Evolutionary conservation across 2,329 filamentous ascomycete genomes (phyloP).

Genomic region (Xylariaceae sp.): DNA sequence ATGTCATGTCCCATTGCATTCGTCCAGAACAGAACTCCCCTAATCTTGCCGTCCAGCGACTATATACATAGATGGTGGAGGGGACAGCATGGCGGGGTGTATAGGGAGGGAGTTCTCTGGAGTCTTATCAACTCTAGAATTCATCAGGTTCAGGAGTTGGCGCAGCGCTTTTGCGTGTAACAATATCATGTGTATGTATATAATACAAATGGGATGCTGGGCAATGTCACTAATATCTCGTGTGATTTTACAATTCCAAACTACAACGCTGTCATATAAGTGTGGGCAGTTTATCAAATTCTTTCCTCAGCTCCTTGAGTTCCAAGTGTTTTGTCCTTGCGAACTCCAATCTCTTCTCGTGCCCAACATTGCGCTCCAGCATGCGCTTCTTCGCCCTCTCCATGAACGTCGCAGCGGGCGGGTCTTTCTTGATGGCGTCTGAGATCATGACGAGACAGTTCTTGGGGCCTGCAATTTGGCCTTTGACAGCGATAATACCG

Average conservation of each 20-base stretch:
- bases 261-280: conserved; percentile 8
- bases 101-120: too few species aligned
- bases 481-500: conserved; percentile 83
- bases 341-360: conserved; percentile 41
- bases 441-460: conserved; percentile 78
- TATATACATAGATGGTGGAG: conserved; percentile 7
- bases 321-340: conserved; percentile 48
- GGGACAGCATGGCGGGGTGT: not conserved
- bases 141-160: conserved; percentile 1
- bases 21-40: not conserved
- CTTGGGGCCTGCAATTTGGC: conserved; percentile 82
- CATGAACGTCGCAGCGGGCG: conserved; percentile 45
- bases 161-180: conserved; percentile 26
- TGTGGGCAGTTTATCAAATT: conserved; percentile 21
- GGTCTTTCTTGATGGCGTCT: conserved; percentile 81
- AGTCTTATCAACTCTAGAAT: too few species aligned
- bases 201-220: conserved; percentile 16
- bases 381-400: conserved; percentile 41
- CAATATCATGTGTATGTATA: conserved; percentile 30
- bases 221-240: not conserved
- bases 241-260: conserved; percentile 8
- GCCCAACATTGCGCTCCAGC: conserved; percentile 43
- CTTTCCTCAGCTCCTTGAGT: conserved; percentile 46
- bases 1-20: not conserved
- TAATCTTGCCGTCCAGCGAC: not conserved